These are phyloP conservation scores for Penicillium thymicola DNA, from an alignment of 2,329 filamentous ascomycete species.

Conservation along the genomic window DNA sequence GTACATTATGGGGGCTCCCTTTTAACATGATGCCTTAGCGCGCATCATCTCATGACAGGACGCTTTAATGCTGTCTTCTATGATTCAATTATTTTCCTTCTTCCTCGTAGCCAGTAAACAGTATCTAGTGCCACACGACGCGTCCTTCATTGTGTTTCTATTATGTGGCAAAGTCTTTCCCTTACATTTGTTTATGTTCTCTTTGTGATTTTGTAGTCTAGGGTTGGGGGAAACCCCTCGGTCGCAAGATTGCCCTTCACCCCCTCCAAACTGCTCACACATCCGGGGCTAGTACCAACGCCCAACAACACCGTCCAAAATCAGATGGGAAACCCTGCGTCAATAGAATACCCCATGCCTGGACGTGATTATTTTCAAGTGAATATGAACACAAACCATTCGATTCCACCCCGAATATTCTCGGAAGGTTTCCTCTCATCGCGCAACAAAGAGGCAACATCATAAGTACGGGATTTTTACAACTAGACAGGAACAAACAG, in stretches of 20 bases:
- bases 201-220: too few species aligned
- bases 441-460: background rate
- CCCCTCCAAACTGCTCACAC: too few species aligned
- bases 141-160: background rate
- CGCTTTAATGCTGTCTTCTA: constrained; percentile 32
- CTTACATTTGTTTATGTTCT: too few species aligned
- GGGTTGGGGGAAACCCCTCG: background rate
- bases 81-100: constrained; percentile 19
- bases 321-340: background rate
- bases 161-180: background rate
- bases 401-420: background rate
- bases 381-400: too few species aligned
- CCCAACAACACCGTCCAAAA: background rate
- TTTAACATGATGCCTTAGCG: constrained; percentile 30
- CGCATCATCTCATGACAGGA: constrained; percentile 36
- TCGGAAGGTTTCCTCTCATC: background rate
- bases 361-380: too few species aligned
- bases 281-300: too few species aligned
- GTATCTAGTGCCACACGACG: background rate
- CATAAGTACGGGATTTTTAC: background rate
- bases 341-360: accelerated
- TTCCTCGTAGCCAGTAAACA: background rate
- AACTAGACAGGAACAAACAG: too few species aligned
- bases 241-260: background rate
- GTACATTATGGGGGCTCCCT: constrained; percentile 35